Evolutionary conservation across 2,329 filamentous ascomycete species (phyloP), one percentile per base, ranked within the genome.

Genomic region (Aplosporella prunicola): DNA sequence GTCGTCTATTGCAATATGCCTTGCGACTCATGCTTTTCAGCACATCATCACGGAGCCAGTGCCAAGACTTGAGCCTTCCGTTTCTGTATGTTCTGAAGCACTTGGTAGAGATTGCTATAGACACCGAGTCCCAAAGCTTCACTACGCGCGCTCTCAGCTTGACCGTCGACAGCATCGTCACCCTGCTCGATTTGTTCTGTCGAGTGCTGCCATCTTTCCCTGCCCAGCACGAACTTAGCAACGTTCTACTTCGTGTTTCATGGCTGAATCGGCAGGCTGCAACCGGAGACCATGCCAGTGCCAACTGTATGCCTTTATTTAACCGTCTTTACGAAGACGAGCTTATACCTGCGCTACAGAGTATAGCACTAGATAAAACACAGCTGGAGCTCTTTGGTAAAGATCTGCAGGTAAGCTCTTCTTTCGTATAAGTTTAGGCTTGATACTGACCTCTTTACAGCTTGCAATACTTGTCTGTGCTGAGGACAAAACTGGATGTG

Each of bases 391-490:
- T 24, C 3, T 32, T 61, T 11, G 39, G 49, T 2, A 50, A 45
- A 40, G 54, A 60, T 30, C 32, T 61, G 30, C 53, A 58, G 48
- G 57, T 60, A 49, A 22, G 50, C 36, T 4, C 11, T 5, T 6
- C n/a, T 9, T 22, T 11, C 13, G 5, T 20, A 9, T 25, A 43
- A 50, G 10, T 22, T 54, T 22, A n/a, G 15, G 5, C 9, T 22
- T n/a, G n/a, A n/a, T n/a, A 9, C 18, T 39, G 8, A 39, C 24
- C 16, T 13, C 2, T 24, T 9, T 8, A 8, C 13, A 39, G 37
- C 26, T 23, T n/a, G 37, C 37, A 14, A 34, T 39, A 6, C 16
- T 14, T 13, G 24, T 39, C 17, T 32, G 36, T 16, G 9, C 23
- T 16, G 14, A 2, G 14, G n/a, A 16, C 8, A 34, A 5, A 2